A percentile compares a stretch with the other conserved stretches of the same genome.
Evolutionary conservation across 2,329 filamentous ascomycete species (phyloP).

Genomic region (Diplocarpon rosae): DNA sequence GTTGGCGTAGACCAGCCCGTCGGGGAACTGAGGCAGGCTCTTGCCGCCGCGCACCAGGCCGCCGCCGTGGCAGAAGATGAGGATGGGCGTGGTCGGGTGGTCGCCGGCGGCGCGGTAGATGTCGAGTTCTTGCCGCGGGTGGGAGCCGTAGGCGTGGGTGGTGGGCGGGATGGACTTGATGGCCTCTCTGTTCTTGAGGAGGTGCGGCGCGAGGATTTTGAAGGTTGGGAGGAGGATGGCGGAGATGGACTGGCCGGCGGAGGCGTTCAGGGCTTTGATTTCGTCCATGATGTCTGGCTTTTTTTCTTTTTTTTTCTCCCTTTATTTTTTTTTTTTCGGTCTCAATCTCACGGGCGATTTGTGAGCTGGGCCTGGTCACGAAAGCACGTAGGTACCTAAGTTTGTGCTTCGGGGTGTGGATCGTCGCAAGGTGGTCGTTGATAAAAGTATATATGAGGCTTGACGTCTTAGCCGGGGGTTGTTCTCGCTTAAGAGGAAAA

Average conservation of each 20-base stretch:
- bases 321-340: no score
- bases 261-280: slow-evolving; percentile 13
- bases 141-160: slow-evolving; percentile 20
- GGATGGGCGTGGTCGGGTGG: slow-evolving; percentile 15
- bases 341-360: no score
- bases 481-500: not conserved
- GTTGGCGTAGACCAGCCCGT: slow-evolving; percentile 22
- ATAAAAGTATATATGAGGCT: no score
- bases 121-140: slow-evolving; percentile 24
- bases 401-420: no score
- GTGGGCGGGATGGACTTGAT: slow-evolving; percentile 18
- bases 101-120: slow-evolving; percentile 16
- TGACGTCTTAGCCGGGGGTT: not conserved
- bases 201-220: slow-evolving; percentile 19
- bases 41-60: slow-evolving; percentile 23
- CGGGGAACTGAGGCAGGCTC: slow-evolving; percentile 9
- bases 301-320: no score
- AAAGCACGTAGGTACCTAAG: no score
- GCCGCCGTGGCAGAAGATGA: slow-evolving; percentile 25
- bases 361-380: no score
- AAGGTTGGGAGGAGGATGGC: slow-evolving; percentile 17
- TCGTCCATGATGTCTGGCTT: slow-evolving; percentile 14
- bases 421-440: no score
- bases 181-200: slow-evolving; percentile 15
- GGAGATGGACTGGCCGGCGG: slow-evolving; percentile 12